Conservation (phyloP, 352 stramenopile species). For the Lagenidium sp. region DNA sequence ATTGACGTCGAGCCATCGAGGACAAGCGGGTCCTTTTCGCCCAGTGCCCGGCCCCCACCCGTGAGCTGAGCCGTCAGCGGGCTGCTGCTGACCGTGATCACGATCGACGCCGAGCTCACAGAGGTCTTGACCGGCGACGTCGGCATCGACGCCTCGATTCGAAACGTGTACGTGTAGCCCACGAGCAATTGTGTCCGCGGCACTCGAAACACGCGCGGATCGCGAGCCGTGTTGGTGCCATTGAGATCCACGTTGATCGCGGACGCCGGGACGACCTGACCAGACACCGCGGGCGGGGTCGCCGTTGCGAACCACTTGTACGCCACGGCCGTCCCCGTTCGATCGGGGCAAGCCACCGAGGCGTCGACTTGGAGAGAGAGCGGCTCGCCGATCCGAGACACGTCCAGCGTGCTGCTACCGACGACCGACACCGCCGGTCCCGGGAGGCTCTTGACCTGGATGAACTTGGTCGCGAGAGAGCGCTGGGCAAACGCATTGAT, state of each 20-base stretch:
- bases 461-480: conserved; percentile 9
- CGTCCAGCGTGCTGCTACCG: conserved; percentile 21
- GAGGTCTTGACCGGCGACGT: conserved; percentile 1
- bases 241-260: conserved; percentile 21
- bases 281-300: background rate
- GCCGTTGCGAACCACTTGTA: conserved; percentile 42
- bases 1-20: conserved; percentile 33
- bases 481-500: conserved; percentile 49
- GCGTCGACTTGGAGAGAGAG: conserved; percentile 36
- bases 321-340: conserved; percentile 20
- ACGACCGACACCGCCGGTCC: conserved; percentile 43
- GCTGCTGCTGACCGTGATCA: conserved; percentile 31
- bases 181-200: conserved; percentile 21
- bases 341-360: conserved; percentile 28
- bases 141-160: conserved; percentile 20
- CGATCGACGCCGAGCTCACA: conserved; percentile 29
- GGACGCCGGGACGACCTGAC: background rate
- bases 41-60: conserved; percentile 37
- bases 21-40: conserved; percentile 34
- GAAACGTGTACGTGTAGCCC: conserved; percentile 46
- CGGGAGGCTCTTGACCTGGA: conserved; percentile 28
- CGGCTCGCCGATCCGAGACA: conserved; percentile 24
- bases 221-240: conserved; percentile 39
- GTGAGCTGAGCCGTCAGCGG: conserved; percentile 20
- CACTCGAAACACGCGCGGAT: conserved; percentile 51